Evolutionary conservation across 257 asterid genomes (phyloP), one percentile per base, ranked within the genome.

Genomic region (Scutellaria barbata): DNA sequence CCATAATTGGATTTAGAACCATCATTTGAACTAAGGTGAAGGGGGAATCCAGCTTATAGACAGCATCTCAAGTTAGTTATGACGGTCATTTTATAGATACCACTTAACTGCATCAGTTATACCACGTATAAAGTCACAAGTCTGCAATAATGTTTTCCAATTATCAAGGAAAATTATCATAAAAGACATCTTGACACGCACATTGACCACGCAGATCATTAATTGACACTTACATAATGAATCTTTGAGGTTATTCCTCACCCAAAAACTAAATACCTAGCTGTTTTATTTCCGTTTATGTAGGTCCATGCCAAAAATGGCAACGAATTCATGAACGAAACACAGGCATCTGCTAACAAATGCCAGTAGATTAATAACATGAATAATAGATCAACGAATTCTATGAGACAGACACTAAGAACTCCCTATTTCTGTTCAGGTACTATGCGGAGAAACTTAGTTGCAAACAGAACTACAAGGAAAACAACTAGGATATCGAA

Each of bases 141-240:
- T 46, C 53, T 7, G 10, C 11, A 68, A 41, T 61, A 76, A 43
- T 4, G 3, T 39, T 47, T 71, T 51, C 56, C 17, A 6, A 40
- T 40, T 51, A 48, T 30, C 51, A 64, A 52, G 16, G 54, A 57
- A 63, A 70, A 58, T 16, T 30, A 59, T 48, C 42, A 63, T 18
- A 47, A 22, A 7, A 37, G 47, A 14, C 55, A 37, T 63, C 18
- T 56, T 16, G 8, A 11, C 71, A 41, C 37, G 18, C 41, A 37
- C 48, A 52, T 51, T 8, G 63, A 56, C 57, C 45, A 64, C 10
- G 22, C 11, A 54, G 14, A 63, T 16, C 16, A n/a, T 37, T 39
- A 63, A 54, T 60, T 46, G 57, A 60, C 17, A 11, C 5, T 39
- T 8, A 17, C 18, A 25, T 10, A 30, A 41, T 16, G 18, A 52